Evolutionary conservation across 495 filamentous ascomycete species (phyloP).

Genomic region (Aspergillus avenaceus): DNA sequence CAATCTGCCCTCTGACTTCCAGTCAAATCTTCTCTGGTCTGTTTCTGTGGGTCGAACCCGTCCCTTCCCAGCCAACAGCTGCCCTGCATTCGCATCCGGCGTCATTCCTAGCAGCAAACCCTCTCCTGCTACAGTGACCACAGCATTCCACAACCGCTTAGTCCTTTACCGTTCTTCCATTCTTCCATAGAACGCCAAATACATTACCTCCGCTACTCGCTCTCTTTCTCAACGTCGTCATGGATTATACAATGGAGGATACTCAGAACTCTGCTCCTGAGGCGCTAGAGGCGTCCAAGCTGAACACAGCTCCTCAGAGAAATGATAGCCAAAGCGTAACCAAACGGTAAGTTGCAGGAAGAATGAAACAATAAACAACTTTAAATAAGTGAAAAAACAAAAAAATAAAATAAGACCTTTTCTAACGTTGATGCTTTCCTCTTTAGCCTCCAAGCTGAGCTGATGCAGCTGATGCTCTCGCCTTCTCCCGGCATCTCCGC

Average conservation of each 20-base stretch:
- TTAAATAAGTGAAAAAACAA: no score
- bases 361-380: no score
- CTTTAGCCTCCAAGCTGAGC: slow-evolving; percentile 83
- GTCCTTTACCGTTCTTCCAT: slow-evolving; percentile 2
- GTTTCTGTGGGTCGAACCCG: slow-evolving; percentile 26
- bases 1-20: slow-evolving; percentile 1
- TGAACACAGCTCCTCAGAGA: slow-evolving; percentile 50
- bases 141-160: slow-evolving; percentile 23
- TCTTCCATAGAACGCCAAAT: not conserved
- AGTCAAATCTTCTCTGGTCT: slow-evolving; percentile 10
- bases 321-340: slow-evolving; percentile 69
- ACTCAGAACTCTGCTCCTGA: slow-evolving; percentile 68
- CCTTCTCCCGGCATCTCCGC: slow-evolving; percentile 91
- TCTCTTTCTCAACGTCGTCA: slow-evolving; percentile 20
- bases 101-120: slow-evolving; percentile 42
- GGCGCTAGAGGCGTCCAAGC: slow-evolving; percentile 53
- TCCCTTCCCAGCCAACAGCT: slow-evolving; percentile 13
- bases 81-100: slow-evolving; percentile 28
- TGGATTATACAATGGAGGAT: slow-evolving; percentile 68
- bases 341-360: slow-evolving; percentile 57
- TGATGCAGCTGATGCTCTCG: slow-evolving; percentile 97
- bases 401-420: not conserved
- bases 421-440: slow-evolving; percentile 9
- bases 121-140: slow-evolving; percentile 29
- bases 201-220: not conserved